Percentiles rank a stretch among this genome's conserved stretches.
phyloP scores from a whole-genome alignment of 2,329 filamentous ascomycete genomes.

The Ascomycota sp. region DNA sequence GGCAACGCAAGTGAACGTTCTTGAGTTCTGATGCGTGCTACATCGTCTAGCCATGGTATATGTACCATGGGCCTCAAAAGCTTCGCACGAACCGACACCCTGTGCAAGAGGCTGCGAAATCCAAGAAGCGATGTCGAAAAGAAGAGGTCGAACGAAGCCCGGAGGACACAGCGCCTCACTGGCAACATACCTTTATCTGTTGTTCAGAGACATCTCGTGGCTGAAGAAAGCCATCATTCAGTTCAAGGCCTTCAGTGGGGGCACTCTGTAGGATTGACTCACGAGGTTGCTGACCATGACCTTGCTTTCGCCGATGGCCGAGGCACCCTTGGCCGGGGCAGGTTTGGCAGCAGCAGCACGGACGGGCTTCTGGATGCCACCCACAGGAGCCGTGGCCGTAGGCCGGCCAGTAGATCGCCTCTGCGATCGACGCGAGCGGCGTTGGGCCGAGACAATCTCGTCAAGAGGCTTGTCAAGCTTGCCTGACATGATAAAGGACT shows the following conservation, averaged over 20 bases:
- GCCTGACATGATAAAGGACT: conserved; percentile 46
- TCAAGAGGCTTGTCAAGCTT: conserved; percentile 95
- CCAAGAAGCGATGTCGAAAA: conserved; percentile 16
- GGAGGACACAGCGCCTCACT: conserved; percentile 46
- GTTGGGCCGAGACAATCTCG: conserved; percentile 73
- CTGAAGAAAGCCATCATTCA: conserved; percentile 22
- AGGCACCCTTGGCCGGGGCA: conserved; percentile 39
- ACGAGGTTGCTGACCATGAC: conserved; percentile 98
- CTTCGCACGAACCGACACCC: too few relatives aligned
- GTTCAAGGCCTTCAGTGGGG: background rate
- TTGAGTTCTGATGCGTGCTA: too few relatives aligned
- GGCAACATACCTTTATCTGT: conserved; percentile 99
- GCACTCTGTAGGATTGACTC: conserved; percentile 18
- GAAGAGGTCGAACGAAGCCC: conserved; percentile 45
- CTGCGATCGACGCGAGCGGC: conserved; percentile 26
- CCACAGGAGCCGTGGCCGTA: conserved; percentile 46
- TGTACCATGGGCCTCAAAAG: too few relatives aligned
- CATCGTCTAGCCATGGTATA: too few relatives aligned
- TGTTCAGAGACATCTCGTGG: conserved; percentile 87
- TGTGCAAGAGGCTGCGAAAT: conserved; percentile 6
- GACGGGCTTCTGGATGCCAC: conserved; percentile 63
- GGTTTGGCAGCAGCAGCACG: conserved; percentile 37
- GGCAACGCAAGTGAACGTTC: too few relatives aligned
- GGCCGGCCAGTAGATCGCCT: conserved; percentile 30
- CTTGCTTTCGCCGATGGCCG: conserved; percentile 58